These are phyloP conservation scores for Bipolaris gigantea DNA, from an alignment of 2,329 filamentous ascomycete genomes.

Conservation along the genomic window DNA sequence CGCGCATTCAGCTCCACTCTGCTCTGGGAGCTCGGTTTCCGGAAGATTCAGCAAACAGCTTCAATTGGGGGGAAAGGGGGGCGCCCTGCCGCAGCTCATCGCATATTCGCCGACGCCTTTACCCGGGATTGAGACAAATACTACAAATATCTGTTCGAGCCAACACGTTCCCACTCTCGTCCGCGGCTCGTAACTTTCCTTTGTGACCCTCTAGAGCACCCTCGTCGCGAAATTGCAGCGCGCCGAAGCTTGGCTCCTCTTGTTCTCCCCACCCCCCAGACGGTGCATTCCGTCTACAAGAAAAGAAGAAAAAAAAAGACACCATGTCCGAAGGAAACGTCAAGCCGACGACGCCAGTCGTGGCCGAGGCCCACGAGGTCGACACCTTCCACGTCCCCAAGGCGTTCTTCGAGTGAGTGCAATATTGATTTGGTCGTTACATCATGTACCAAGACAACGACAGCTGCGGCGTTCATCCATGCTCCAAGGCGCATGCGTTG, in stretches of 20 bases:
- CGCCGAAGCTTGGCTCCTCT: constrained; percentile 11
- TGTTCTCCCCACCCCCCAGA: constrained; percentile 1
- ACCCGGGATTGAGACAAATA: constrained; percentile 36
- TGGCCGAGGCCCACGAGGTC: constrained; percentile 74
- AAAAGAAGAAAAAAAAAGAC: constrained; percentile 12
- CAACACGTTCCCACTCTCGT: constrained; percentile 5
- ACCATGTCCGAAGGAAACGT: constrained; percentile 51
- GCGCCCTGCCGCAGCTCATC: constrained; percentile 32
- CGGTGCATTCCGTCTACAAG: constrained; percentile 6
- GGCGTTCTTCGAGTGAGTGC: constrained; percentile 47
- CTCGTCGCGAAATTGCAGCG: constrained; percentile 10
- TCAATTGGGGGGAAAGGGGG: constrained; percentile 14
- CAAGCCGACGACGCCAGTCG: constrained; percentile 53
- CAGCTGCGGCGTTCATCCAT: constrained; percentile 14
- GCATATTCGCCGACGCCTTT: constrained; percentile 40
- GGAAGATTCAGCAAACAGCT: constrained; percentile 27
- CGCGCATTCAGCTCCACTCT: constrained; percentile 29
- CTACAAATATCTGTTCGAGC: constrained; percentile 26
- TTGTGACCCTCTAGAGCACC: constrained; percentile 2
- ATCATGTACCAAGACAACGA: constrained; percentile 20
- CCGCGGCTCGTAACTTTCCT: constrained; percentile 6
- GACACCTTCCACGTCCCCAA: constrained; percentile 69
- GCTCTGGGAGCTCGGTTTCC: constrained; percentile 28
- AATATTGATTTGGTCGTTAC: constrained; percentile 22
- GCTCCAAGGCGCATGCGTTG: constrained; percentile 14